Evolutionary conservation across 257 asterid genomes (phyloP).

Genomic region (Jacaranda copaia): DNA sequence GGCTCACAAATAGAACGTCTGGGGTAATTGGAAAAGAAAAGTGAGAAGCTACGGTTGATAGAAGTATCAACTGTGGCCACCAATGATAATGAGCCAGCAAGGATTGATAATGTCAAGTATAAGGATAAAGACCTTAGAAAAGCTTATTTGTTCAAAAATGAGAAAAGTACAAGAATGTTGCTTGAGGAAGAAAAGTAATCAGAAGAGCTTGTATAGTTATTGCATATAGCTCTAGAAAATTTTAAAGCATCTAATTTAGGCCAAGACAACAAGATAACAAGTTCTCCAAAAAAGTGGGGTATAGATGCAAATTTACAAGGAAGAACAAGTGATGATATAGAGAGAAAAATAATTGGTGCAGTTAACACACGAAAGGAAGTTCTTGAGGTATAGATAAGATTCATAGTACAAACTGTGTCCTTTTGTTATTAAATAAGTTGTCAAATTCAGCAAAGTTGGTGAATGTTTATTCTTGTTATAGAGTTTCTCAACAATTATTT

Average conservation of each 20-base stretch:
- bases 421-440: background rate
- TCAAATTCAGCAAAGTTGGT: background rate
- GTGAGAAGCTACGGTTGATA: constrained; percentile 1
- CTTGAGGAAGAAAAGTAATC: constrained; percentile 7
- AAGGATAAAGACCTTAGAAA: constrained; percentile 22
- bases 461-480: constrained; percentile 27
- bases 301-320: constrained; percentile 25
- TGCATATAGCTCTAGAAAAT: constrained; percentile 33
- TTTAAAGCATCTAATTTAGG: constrained; percentile 31
- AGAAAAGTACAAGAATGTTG: constrained; percentile 1
- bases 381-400: constrained; percentile 39
- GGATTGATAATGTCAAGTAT: constrained; percentile 11
- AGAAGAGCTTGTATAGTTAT: constrained; percentile 33
- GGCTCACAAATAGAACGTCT: background rate
- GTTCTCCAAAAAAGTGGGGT: constrained; percentile 34
- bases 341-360: constrained; percentile 19
- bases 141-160: constrained; percentile 20
- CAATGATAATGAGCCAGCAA: constrained; percentile 9
- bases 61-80: constrained; percentile 24
- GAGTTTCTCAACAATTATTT: constrained; percentile 21
- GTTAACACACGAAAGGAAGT: constrained; percentile 28
- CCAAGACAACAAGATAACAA: constrained; percentile 31
- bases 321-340: constrained; percentile 11
- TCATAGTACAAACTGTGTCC: background rate
- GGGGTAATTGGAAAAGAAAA: constrained; percentile 35